Evolutionary conservation across 495 filamentous ascomycete species (phyloP), one percentile per base, ranked within the genome.

Genomic region (Aspergillus steynii): DNA sequence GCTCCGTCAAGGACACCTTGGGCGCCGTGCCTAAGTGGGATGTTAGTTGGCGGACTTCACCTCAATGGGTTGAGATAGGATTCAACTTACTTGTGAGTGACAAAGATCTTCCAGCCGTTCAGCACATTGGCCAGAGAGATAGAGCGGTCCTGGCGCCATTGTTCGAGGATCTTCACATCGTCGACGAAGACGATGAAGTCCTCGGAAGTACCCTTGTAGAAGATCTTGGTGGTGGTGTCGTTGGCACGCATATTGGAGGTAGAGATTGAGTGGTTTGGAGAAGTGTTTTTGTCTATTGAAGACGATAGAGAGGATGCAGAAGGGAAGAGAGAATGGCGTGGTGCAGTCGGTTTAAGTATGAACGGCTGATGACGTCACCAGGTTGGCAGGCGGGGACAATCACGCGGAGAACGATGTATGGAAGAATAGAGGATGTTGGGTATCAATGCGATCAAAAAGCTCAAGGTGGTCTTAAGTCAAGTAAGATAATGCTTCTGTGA

Each of bases 111-210:
- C 82, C 89, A 98, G 10, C 90, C 84, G 56, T 87, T 90, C 29
- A 97, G 82, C n/a, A 99, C 92, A 63, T 97, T 84, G 1, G 88
- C 82, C 26, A 98, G 77, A 12, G 95, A 88, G 46, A 93, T 81
- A 9, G 83, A 87, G 67, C 86, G 86, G 79, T 99, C 93, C 15
- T 75, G 77, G 77, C 85, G 87, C 96, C 95, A 98, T 69, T 92
- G 85, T 74, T 91, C 79, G 60, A 92, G 83, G 47, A 82, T 81
- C 27, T 89, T 73, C 20, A 80, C 64, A 71, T 89, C 89, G 59
- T 97, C 92, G 57, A 96, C 82, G 74, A 96, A 91, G 80, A 97
- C 82, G 72, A 98, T 77, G 72, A 93, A 99, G 83, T 97, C 92
- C 32, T 98, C 92, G 27, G 84, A 82, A 56, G 81, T 78, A 81